These are phyloP conservation scores for Fusarium sp. DNA, from an alignment of 2,329 filamentous ascomycete genomes.

Conservation along the genomic window DNA sequence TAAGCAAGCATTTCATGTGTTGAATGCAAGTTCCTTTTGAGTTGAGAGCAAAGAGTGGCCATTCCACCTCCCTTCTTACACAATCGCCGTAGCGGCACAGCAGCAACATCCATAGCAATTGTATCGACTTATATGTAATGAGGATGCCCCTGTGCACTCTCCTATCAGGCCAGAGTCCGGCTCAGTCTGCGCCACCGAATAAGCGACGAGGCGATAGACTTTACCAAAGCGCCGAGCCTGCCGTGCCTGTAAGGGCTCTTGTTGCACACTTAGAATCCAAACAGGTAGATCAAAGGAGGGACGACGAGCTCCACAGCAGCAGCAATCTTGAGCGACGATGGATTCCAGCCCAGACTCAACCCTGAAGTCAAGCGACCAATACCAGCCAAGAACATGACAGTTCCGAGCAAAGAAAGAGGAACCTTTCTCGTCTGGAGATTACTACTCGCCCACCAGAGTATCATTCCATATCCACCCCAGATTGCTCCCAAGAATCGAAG, in stretches of 20 bases:
- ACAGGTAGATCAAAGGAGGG: neutral
- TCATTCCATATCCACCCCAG: conserved; percentile 8
- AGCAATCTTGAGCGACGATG: conserved; percentile 1
- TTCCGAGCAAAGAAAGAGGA: neutral
- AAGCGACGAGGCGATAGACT: neutral
- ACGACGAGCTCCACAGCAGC: neutral
- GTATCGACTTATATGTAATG: neutral
- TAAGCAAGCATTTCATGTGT: too few relatives aligned
- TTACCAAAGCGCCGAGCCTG: neutral
- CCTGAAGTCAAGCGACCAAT: neutral
- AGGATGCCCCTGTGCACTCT: neutral
- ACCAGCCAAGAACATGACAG: neutral
- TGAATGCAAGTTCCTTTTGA: neutral
- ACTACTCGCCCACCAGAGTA: neutral
- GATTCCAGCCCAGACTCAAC: neutral
- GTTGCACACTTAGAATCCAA: neutral
- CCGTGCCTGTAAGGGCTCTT: rapidly evolving
- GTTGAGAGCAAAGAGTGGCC: neutral
- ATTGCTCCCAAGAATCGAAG: conserved; percentile 1
- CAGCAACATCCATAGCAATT: neutral
- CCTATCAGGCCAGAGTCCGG: rapidly evolving
- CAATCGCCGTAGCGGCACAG: rapidly evolving
- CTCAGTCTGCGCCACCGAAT: neutral
- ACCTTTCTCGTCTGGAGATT: neutral
- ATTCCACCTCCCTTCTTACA: rapidly evolving